phyloP scores from a whole-genome alignment of 2,329 filamentous ascomycete species.

The Colletotrichum destructivum region DNA sequence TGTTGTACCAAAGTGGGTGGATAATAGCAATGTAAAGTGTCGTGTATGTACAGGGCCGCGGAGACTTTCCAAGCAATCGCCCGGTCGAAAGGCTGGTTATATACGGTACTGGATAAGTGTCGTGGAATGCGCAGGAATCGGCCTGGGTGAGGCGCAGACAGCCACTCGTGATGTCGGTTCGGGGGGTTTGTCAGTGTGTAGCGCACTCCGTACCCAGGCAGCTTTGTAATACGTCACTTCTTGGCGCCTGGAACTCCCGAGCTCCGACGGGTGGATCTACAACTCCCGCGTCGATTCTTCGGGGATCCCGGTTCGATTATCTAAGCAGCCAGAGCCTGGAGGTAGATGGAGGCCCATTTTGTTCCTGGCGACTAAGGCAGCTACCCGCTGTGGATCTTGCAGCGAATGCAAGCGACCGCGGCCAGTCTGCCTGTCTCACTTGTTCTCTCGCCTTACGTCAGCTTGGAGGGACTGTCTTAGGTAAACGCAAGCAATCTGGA shows the following conservation, averaged over 20 bases:
- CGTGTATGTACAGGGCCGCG: not conserved
- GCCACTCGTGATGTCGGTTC: slow-evolving; percentile 43
- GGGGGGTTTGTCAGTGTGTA: slow-evolving; percentile 46
- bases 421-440: not conserved
- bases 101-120: slow-evolving; percentile 12
- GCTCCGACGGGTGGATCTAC: slow-evolving; percentile 7
- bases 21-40: not conserved
- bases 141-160: slow-evolving; percentile 37
- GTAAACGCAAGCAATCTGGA: slow-evolving; percentile 9
- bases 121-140: slow-evolving; percentile 33
- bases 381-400: slow-evolving; percentile 15
- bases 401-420: not conserved
- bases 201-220: slow-evolving; percentile 37
- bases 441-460: not conserved
- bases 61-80: not conserved
- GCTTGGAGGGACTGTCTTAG: not conserved
- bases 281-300: slow-evolving; percentile 8
- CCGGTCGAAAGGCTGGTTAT: slow-evolving; percentile 10
- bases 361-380: slow-evolving; percentile 34
- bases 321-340: slow-evolving; percentile 12
- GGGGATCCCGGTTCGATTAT: slow-evolving; percentile 10
- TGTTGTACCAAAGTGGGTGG: slow-evolving; percentile 44
- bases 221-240: slow-evolving; percentile 61
- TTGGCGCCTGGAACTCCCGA: slow-evolving; percentile 11
- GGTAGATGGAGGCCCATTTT: not conserved